Evolutionary conservation across 2,329 filamentous ascomycete genomes (phyloP).

Genomic region (Colletotrichum siamense): DNA sequence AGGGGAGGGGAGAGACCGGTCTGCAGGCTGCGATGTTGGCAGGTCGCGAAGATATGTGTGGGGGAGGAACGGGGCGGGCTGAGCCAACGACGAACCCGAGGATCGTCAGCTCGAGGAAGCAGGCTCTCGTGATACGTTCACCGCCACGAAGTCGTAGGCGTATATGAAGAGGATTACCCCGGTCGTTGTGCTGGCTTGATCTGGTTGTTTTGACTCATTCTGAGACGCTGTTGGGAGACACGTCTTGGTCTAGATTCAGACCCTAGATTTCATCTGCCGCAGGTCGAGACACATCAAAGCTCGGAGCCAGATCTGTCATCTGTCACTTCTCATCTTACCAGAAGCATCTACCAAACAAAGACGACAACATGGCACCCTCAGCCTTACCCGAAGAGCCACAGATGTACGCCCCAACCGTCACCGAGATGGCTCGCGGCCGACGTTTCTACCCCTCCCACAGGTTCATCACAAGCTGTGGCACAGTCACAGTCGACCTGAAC

Average conservation of each 20-base stretch:
- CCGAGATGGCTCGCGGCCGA: conserved; percentile 10
- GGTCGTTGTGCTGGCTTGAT: neutral
- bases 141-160: neutral
- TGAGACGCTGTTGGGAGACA: neutral
- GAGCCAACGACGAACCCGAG: neutral
- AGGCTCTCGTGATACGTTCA: neutral
- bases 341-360: neutral
- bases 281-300: neutral
- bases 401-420: conserved; percentile 7
- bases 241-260: neutral
- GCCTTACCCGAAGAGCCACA: neutral
- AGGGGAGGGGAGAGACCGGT: neutral
- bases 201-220: neutral
- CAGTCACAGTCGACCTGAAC: conserved; percentile 46
- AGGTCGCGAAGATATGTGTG: neutral
- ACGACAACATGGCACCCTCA: conserved; percentile 6
- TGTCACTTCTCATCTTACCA: neutral
- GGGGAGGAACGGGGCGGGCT: neutral
- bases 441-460: conserved; percentile 45
- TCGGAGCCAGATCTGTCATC: neutral
- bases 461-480: conserved; percentile 52
- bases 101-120: neutral
- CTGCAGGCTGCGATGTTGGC: neutral
- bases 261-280: neutral
- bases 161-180: neutral